These are phyloP conservation scores for Wickerhamiella slavikovae DNA, from an alignment of 805 yeast genomes.

Conservation along the genomic window DNA sequence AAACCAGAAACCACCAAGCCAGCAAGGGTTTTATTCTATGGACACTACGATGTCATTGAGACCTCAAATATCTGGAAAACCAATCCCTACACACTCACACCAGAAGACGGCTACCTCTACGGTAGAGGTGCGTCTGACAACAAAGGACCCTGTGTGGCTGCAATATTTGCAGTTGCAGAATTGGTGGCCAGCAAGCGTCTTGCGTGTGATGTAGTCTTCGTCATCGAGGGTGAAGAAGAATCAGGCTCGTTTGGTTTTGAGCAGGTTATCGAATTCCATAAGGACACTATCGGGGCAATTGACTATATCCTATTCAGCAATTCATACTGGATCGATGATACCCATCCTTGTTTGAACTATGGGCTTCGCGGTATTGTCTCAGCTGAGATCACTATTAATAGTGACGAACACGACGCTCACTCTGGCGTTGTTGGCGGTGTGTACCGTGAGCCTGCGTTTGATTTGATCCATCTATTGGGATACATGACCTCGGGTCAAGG, in stretches of 20 bases:
- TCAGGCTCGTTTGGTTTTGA: conserved; percentile 77
- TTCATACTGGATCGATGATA: conserved; percentile 84
- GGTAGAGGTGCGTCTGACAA: conserved; percentile 92
- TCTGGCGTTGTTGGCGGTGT: conserved; percentile 96
- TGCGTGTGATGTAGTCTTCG: conserved; percentile 53
- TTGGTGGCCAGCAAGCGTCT: conserved; percentile 31
- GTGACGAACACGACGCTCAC: conserved; percentile 74
- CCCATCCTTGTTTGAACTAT: conserved; percentile 77
- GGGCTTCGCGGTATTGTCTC: conserved; percentile 86
- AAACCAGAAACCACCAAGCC: conserved; percentile 1
- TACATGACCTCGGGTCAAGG: conserved; percentile 38
- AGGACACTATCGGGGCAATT: conserved; percentile 38
- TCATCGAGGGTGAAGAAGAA: conserved; percentile 93
- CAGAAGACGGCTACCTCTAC: conserved; percentile 65
- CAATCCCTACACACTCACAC: conserved; percentile 56
- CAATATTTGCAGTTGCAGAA: conserved; percentile 72
- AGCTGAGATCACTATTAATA: conserved; percentile 45
- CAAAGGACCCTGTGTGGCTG: conserved; percentile 81
- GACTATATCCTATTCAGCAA: conserved; percentile 85
- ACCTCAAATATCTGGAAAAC: conserved; percentile 47
- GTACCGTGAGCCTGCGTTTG: conserved; percentile 73
- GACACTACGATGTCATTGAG: conserved; percentile 88
- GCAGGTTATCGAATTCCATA: conserved; percentile 31
- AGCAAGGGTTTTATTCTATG: conserved; percentile 62
- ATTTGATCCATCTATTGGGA: conserved; percentile 51